These are phyloP conservation scores for Plicaturopsis crispa DNA, from an alignment of 768 basidiomycete species.

Conservation along the genomic window DNA sequence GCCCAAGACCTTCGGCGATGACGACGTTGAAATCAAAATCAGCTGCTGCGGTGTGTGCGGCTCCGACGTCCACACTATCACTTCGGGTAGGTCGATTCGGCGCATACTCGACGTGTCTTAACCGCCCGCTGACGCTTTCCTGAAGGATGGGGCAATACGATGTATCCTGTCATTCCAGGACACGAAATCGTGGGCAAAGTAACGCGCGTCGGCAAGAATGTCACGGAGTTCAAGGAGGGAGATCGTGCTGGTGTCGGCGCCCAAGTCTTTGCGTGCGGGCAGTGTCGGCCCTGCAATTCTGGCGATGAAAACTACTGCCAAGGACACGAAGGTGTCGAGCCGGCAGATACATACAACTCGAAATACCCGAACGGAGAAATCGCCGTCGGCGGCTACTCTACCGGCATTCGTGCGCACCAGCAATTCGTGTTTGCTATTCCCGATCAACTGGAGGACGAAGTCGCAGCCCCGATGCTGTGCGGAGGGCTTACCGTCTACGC, in stretches of 20 bases:
- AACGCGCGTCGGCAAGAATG: slow-evolving; percentile 44
- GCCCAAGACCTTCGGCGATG: slow-evolving; percentile 43
- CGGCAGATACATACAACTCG: slow-evolving; percentile 33
- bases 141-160: slow-evolving; percentile 25
- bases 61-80: slow-evolving; percentile 41
- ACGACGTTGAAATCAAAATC: slow-evolving; percentile 51
- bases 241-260: slow-evolving; percentile 46
- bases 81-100: slow-evolving; percentile 18
- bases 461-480: slow-evolving; percentile 60
- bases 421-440: slow-evolving; percentile 58
- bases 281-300: slow-evolving; percentile 39
- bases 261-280: slow-evolving; percentile 46
- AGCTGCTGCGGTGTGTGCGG: slow-evolving; percentile 45
- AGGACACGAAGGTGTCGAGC: slow-evolving; percentile 9
- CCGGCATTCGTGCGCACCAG: slow-evolving; percentile 36
- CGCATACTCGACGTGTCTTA: no score
- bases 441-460: slow-evolving; percentile 36
- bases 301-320: slow-evolving; percentile 43
- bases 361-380: slow-evolving; percentile 32
- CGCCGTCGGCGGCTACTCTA: slow-evolving; percentile 41
- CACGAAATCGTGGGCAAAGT: slow-evolving; percentile 54
- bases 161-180: slow-evolving; percentile 30
- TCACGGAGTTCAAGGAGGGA: slow-evolving; percentile 46
- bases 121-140: no score
- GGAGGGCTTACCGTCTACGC: slow-evolving; percentile 60